These are phyloP conservation scores for Macrolepiota fuliginosa DNA, from an alignment of 768 basidiomycete genomes.

Conservation along the genomic window DNA sequence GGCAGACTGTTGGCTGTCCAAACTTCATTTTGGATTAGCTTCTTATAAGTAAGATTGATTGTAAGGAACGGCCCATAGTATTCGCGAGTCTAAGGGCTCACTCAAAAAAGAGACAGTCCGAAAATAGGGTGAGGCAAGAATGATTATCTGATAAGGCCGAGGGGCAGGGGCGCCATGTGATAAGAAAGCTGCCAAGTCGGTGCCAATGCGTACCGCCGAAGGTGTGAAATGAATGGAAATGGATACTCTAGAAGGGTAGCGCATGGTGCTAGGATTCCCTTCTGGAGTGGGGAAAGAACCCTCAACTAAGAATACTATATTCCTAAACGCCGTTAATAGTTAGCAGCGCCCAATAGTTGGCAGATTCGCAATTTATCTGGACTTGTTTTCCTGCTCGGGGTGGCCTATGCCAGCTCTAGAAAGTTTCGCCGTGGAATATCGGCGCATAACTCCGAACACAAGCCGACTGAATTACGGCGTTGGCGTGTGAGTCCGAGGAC, in stretches of 20 bases:
- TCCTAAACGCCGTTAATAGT: too few relatives aligned
- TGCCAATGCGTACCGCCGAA: too few relatives aligned
- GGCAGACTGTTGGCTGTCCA: not conserved
- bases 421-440: too few relatives aligned
- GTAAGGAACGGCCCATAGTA: not conserved
- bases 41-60: not conserved
- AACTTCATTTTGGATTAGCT: not conserved
- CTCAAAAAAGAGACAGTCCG: not conserved
- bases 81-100: not conserved
- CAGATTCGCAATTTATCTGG: too few relatives aligned
- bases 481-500: not conserved
- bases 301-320: not conserved
- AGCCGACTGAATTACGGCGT: not conserved
- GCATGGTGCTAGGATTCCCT: not conserved
- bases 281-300: not conserved
- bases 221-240: not conserved
- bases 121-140: not conserved
- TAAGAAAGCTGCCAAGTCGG: not conserved
- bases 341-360: too few relatives aligned
- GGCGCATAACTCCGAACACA: not conserved
- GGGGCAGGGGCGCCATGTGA: conserved; percentile 1
- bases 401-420: too few relatives aligned
- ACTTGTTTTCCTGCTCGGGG: too few relatives aligned
- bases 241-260: not conserved
- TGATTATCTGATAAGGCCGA: conserved; percentile 10